phyloP scores from a whole-genome alignment of 495 filamentous ascomycete species.

The Rusavskia elegans region DNA sequence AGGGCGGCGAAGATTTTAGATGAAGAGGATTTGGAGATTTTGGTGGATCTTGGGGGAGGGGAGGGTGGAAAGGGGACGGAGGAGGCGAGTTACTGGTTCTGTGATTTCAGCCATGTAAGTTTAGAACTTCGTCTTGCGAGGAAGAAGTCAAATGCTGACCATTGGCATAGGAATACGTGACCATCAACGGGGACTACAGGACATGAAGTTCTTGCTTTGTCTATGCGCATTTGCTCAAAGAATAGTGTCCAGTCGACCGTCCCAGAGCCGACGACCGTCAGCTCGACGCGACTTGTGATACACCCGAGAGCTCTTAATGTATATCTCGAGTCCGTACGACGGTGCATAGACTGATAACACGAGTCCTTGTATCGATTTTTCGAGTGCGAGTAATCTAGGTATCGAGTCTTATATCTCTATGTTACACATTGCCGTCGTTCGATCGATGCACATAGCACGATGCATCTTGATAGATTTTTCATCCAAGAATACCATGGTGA shows the following conservation, averaged over 20 bases:
- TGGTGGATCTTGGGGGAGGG: conserved; percentile 46
- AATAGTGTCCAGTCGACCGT: too few species aligned
- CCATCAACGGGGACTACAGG: conserved; percentile 84
- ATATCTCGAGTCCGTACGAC: too few species aligned
- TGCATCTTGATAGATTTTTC: background rate
- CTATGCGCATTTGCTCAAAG: too few species aligned
- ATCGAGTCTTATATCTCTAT: background rate
- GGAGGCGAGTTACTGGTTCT: conserved; percentile 82
- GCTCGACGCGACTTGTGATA: background rate
- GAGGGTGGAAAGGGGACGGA: conserved; percentile 40
- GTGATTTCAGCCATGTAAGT: conserved; percentile 93
- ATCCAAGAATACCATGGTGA: background rate
- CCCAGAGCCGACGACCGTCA: background rate
- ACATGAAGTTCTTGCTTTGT: conserved; percentile 29
- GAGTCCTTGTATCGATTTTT: too few species aligned
- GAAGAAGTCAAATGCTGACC: background rate
- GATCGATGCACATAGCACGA: background rate
- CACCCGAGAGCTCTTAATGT: too few species aligned
- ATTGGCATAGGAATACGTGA: conserved; percentile 21
- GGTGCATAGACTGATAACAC: too few species aligned
- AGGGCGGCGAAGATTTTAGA: conserved; percentile 76
- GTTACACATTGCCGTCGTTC: conserved; percentile 26
- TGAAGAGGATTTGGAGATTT: conserved; percentile 70
- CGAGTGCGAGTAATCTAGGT: too few species aligned
- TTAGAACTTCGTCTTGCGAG: conserved; percentile 16